A percentile compares a stretch with the other conserved stretches of the same genome.
phyloP scores from a whole-genome alignment of 441 rosid genomes.

The Arabidopsis lyrata region DNA sequence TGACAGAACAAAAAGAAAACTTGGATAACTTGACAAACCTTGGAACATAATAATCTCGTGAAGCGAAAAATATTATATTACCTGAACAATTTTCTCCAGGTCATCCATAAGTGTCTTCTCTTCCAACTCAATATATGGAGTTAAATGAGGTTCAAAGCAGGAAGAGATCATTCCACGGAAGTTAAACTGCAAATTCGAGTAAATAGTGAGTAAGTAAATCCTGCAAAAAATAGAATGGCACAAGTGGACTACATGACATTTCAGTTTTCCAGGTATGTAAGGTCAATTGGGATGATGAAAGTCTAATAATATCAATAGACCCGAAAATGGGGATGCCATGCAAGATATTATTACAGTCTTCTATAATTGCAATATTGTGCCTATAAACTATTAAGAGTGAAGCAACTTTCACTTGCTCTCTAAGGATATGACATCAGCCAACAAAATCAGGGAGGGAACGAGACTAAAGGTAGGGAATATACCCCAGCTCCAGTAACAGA shows the following conservation, averaged over 20 bases:
- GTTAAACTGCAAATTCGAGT: constrained; percentile 78
- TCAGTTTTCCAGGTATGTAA: constrained; percentile 19
- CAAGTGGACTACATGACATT: constrained; percentile 27
- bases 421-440: constrained; percentile 24
- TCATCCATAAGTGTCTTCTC: constrained; percentile 98
- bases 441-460: constrained; percentile 20
- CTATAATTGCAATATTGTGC: constrained; percentile 25
- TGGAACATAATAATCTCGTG: constrained; percentile 33
- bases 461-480: constrained; percentile 41
- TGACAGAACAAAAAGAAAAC: constrained; percentile 40
- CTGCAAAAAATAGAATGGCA: constrained; percentile 17
- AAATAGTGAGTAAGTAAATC: constrained; percentile 23
- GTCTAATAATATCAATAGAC: constrained; percentile 10
- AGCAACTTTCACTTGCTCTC: constrained; percentile 23
- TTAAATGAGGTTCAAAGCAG: constrained; percentile 98
- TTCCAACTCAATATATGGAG: constrained; percentile 88
- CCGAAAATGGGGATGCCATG: constrained; percentile 11
- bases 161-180: constrained; percentile 98
- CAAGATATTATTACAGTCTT: background rate
- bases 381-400: constrained; percentile 14
- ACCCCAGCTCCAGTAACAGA: constrained; percentile 99
- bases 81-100: constrained; percentile 98
- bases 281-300: constrained; percentile 28
- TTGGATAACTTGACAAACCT: constrained; percentile 41
- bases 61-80: constrained; percentile 43